These are phyloP conservation scores for Trichoderma aggressivum DNA, from an alignment of 2,329 filamentous ascomycete species.

Conservation along the genomic window DNA sequence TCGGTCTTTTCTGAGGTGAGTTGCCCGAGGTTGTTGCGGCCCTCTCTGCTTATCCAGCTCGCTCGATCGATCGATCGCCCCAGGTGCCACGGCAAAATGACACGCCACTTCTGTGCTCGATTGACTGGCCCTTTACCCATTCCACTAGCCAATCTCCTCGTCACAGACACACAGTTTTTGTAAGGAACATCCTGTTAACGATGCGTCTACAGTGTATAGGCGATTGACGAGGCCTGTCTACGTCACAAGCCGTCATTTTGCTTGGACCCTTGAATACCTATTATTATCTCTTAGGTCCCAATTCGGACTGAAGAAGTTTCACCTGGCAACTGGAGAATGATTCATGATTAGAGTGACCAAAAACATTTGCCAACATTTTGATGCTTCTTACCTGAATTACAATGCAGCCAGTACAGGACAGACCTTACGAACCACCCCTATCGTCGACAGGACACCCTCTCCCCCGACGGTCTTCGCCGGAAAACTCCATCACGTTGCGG, in stretches of 20 bases:
- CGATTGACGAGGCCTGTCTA: slow-evolving; percentile 10
- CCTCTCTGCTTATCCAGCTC: slow-evolving; percentile 25
- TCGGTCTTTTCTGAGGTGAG: slow-evolving; percentile 3
- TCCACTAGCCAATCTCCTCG: neutral
- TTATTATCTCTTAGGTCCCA: neutral
- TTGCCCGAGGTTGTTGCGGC: slow-evolving; percentile 15
- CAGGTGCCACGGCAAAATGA: slow-evolving; percentile 28
- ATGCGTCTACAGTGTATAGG: slow-evolving; percentile 11
- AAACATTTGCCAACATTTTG: neutral
- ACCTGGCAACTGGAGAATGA: neutral
- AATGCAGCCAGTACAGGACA: slow-evolving; percentile 32
- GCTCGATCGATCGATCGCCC: slow-evolving; percentile 35
- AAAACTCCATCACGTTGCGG: slow-evolving; percentile 46
- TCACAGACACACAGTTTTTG: neutral
- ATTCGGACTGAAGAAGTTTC: neutral
- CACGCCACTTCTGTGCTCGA: slow-evolving; percentile 1
- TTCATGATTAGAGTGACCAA: neutral
- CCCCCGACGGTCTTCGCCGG: slow-evolving; percentile 43
- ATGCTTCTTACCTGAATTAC: slow-evolving; percentile 11
- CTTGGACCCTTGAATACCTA: slow-evolving; percentile 4
- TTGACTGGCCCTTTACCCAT: slow-evolving; percentile 27
- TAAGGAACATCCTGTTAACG: neutral
- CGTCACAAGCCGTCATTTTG: slow-evolving; percentile 14
- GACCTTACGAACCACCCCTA: slow-evolving; percentile 27
- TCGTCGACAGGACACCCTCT: slow-evolving; percentile 38